Conservation (phyloP, 129 eudicot genomes). For the Lonicera japonica region DNA sequence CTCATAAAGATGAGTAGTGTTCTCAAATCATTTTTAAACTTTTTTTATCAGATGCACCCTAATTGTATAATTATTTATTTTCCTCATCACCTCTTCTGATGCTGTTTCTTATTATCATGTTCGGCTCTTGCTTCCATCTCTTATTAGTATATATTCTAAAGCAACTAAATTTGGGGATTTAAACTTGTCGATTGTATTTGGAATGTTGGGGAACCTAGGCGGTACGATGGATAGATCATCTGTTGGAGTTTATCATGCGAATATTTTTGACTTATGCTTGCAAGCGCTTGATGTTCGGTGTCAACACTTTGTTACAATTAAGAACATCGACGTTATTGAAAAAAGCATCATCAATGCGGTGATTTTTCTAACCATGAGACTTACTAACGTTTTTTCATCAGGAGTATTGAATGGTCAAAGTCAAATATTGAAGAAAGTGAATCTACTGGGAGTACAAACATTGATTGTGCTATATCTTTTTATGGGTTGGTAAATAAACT, state of each 20-base stretch:
- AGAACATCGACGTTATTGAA: slow-evolving; percentile 55
- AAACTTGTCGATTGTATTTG: slow-evolving; percentile 55
- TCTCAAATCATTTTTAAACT: too few species aligned
- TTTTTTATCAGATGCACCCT: too few species aligned
- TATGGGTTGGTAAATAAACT: slow-evolving; percentile 69
- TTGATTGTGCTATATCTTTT: slow-evolving; percentile 63
- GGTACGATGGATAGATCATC: slow-evolving; percentile 73
- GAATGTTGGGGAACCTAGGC: slow-evolving; percentile 59
- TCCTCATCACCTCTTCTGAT: neutral
- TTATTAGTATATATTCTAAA: slow-evolving; percentile 50
- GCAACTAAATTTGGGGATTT: slow-evolving; percentile 60
- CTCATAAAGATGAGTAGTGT: too few species aligned
- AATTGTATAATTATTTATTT: neutral
- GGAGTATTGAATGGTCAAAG: slow-evolving; percentile 88
- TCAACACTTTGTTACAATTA: slow-evolving; percentile 47
- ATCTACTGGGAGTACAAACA: slow-evolving; percentile 27
- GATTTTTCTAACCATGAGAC: slow-evolving; percentile 60
- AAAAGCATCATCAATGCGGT: slow-evolving; percentile 54
- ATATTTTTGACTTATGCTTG: slow-evolving; percentile 64
- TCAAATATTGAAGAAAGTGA: slow-evolving; percentile 37
- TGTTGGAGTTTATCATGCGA: slow-evolving; percentile 46
- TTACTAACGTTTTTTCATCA: slow-evolving; percentile 89
- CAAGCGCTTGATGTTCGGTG: slow-evolving; percentile 81
- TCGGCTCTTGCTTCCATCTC: slow-evolving; percentile 65
- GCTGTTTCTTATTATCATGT: slow-evolving; percentile 31